A percentile compares a stretch with the other conserved stretches of the same genome.
These are phyloP conservation scores for Debaryomyces robertsiae DNA, from an alignment of 1,139 yeast species.

Conservation along the genomic window DNA sequence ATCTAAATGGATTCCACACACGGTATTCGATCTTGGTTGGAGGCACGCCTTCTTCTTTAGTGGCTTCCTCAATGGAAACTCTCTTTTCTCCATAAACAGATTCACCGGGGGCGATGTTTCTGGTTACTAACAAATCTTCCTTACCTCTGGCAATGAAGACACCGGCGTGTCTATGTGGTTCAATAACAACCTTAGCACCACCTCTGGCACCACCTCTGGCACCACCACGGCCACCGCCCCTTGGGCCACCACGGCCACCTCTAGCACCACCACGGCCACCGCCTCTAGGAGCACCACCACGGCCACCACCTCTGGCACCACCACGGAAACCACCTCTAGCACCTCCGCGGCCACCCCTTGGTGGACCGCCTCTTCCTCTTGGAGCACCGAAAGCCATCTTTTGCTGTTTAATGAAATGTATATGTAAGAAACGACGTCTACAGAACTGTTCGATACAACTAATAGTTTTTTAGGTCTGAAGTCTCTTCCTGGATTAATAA, in stretches of 20 bases:
- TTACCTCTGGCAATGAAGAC: conserved; percentile 99
- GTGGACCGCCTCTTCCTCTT: conserved; percentile 36
- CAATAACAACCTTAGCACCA: conserved; percentile 95
- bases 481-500: neutral
- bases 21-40: conserved; percentile 97
- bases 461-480: conserved; percentile 4
- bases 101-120: conserved; percentile 97
- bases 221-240: conserved; percentile 73
- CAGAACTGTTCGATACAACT: conserved; percentile 8
- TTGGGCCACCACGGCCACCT: conserved; percentile 52
- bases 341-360: conserved; percentile 34
- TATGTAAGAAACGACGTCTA: conserved; percentile 8
- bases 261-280: conserved; percentile 47
- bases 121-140: conserved; percentile 96
- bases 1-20: conserved; percentile 99
- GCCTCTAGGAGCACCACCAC: conserved; percentile 47
- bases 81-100: conserved; percentile 98
- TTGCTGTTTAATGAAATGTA: conserved; percentile 9
- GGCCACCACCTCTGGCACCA: conserved; percentile 34
- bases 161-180: conserved; percentile 98
- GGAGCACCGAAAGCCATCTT: conserved; percentile 40
- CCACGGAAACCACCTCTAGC: conserved; percentile 31
- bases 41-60: conserved; percentile 81
- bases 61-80: conserved; percentile 88
- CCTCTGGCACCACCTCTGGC: conserved; percentile 77